phyloP scores from a whole-genome alignment of 1,139 yeast species.

The Yamadazyma songkhlaensis region DNA sequence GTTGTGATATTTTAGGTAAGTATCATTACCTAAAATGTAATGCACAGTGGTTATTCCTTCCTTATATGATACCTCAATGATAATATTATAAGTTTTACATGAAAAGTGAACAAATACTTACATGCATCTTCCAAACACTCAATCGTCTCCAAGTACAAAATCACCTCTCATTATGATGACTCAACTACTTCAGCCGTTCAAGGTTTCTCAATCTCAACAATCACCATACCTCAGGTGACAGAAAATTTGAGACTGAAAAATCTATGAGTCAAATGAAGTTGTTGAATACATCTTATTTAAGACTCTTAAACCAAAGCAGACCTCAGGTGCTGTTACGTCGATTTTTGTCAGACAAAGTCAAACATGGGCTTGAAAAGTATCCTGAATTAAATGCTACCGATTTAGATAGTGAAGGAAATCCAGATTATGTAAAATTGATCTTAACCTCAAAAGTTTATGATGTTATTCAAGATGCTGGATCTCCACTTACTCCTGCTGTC shows the following conservation, averaged over 20 bases:
- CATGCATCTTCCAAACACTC: too few species aligned
- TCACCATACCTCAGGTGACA: not conserved
- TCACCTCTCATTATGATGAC: too few species aligned
- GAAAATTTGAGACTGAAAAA: slow-evolving; percentile 1
- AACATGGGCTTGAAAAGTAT: slow-evolving; percentile 20
- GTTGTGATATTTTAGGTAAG: too few species aligned
- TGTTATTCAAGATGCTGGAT: slow-evolving; percentile 73
- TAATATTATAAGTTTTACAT: too few species aligned
- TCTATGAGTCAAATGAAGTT: slow-evolving; percentile 3
- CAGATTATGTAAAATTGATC: slow-evolving; percentile 90
- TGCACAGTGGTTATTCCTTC: too few species aligned
- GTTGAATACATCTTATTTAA: not conserved
- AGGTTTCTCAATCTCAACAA: not conserved
- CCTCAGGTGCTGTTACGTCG: not conserved
- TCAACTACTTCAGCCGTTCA: too few species aligned
- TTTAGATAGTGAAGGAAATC: slow-evolving; percentile 58
- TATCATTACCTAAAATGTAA: too few species aligned
- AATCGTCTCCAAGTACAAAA: too few species aligned
- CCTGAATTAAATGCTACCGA: slow-evolving; percentile 54
- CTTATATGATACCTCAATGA: too few species aligned
- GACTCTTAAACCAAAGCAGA: not conserved
- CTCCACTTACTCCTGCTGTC: slow-evolving; percentile 78
- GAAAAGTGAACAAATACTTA: too few species aligned
- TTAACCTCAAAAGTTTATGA: slow-evolving; percentile 92
- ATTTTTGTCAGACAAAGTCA: not conserved